Evolutionary conservation across 371 early-diverging fungal genomes (phyloP).

Genomic region (Syncephalastrum racemosum): DNA sequence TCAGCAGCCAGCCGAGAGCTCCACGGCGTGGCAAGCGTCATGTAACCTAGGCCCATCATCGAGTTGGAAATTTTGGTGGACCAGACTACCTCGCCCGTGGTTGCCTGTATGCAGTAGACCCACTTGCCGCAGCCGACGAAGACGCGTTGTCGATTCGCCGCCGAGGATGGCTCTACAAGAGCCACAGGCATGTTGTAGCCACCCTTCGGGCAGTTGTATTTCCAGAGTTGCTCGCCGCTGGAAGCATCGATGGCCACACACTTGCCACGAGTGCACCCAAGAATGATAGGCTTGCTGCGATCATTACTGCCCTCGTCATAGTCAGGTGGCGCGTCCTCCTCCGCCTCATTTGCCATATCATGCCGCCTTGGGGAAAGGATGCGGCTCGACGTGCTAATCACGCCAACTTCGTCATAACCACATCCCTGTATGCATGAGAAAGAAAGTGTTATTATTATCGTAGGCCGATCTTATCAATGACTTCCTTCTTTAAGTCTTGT

Average conservation of each 20-base stretch:
- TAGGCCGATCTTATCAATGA: background rate
- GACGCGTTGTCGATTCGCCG: conserved; percentile 9
- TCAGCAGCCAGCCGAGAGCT: conserved; percentile 29
- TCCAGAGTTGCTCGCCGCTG: conserved; percentile 15
- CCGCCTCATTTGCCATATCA: background rate
- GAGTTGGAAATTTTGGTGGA: conserved; percentile 11
- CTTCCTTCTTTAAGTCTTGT: background rate
- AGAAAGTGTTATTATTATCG: conserved; percentile 4
- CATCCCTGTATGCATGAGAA: conserved; percentile 15
- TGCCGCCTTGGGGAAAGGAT: conserved; percentile 6
- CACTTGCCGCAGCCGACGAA: conserved; percentile 26
- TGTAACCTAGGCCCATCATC: conserved; percentile 17
- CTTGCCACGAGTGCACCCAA: conserved; percentile 30
- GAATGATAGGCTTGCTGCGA: conserved; percentile 15
- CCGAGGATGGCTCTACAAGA: conserved; percentile 19
- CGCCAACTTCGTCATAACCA: conserved; percentile 25
- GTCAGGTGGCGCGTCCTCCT: conserved; percentile 2
- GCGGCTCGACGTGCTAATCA: conserved; percentile 19
- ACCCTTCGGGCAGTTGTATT: conserved; percentile 29
- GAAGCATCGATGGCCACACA: conserved; percentile 25
- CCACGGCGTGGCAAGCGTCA: conserved; percentile 29
- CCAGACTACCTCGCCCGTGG: conserved; percentile 25
- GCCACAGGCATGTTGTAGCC: conserved; percentile 24
- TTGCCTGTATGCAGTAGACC: conserved; percentile 25
- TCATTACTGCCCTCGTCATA: conserved; percentile 5